These are phyloP conservation scores for Ambrosia trifida DNA, from an alignment of 129 eudicot species.

Conservation along the genomic window DNA sequence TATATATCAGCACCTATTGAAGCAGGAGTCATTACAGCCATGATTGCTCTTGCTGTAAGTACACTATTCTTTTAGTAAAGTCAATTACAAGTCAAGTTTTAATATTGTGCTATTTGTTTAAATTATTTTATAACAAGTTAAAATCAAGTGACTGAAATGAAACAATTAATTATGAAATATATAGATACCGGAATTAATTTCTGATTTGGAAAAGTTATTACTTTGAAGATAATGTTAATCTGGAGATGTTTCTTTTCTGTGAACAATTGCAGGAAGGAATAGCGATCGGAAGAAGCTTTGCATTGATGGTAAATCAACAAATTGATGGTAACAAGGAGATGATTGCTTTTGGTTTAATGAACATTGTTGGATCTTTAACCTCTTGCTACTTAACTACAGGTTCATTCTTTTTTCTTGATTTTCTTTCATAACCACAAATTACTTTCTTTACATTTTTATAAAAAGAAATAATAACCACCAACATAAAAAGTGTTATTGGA, in stretches of 20 bases:
- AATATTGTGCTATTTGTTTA: background rate
- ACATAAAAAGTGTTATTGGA: background rate
- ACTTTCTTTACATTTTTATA: background rate
- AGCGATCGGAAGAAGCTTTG: conserved; percentile 94
- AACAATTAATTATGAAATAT: background rate
- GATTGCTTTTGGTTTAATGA: conserved; percentile 94
- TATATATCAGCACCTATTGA: conserved; percentile 62
- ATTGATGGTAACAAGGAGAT: conserved; percentile 93
- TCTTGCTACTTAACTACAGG: conserved; percentile 95
- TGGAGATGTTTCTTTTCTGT: too few relatives aligned
- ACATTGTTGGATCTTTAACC: conserved; percentile 85
- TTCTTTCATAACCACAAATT: background rate
- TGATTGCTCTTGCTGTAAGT: conserved; percentile 75
- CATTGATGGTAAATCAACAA: conserved; percentile 60
- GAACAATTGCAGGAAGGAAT: conserved; percentile 71
- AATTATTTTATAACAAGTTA: background rate
- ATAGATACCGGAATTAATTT: too few relatives aligned
- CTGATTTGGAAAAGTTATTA: background rate
- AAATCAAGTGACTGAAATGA: too few relatives aligned
- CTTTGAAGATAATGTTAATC: background rate
- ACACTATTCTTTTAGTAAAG: background rate
- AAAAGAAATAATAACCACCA: background rate
- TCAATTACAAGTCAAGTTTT: background rate
- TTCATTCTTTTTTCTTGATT: conserved; percentile 12
- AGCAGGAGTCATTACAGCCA: conserved; percentile 78